Base-by-base conservation (phyloP, 2,329 filamentous ascomycete genomes). In the Dactylonectria estremocensis region DNA sequence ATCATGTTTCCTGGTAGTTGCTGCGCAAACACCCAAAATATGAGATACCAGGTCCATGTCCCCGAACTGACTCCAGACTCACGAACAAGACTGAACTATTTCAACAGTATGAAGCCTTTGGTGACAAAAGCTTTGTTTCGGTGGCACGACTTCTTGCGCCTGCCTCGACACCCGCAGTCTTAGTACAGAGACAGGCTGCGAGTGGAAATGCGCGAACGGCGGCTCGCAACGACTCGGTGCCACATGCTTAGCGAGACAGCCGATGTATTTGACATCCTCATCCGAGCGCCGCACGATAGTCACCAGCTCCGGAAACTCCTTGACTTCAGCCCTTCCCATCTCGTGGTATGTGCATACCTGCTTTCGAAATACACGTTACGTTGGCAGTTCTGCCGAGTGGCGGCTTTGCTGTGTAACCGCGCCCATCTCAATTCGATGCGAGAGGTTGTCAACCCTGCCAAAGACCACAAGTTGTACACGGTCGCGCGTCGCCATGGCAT, bases 391-490 rank as follows among this genome's bases (percentile, higher is more conserved):
- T 85, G 83, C 66, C 79, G 77, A 35, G 69, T 71, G 1, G 78
- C 78, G 9, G 81, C 82, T 6, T 66, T 67, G 5, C 60, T 82
- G 1, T 82, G 80, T 62, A 55, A 74, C 7, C 71, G 66, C 14
- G 62, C 74, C 11, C 33, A 73, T 8, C 64, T 68, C 59, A 52
- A 64, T 5, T 50, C 61, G 3, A 77, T 85, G 2, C 72, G 80
- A 5, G 84, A 85, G 74, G 83, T 85, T 1, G 77, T 85, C 18
- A 86, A 86, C 72, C 83, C 83, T 1, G 73, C 66, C 35, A 85
- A 82, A 61, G 79, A 82, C 37, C 8, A 56, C 50, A 84, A 81
- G 65, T 55, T 80, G 1, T 50, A 64, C 1, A 73, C 73, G 57
- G 82, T 85, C 6, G 82, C 83, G 24, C 64, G 46, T 11, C 80